A percentile compares a stretch with the other conserved stretches of the same genome.
These are phyloP conservation scores for Xylaria digitata DNA, from an alignment of 2,329 filamentous ascomycete species.

Conservation along the genomic window DNA sequence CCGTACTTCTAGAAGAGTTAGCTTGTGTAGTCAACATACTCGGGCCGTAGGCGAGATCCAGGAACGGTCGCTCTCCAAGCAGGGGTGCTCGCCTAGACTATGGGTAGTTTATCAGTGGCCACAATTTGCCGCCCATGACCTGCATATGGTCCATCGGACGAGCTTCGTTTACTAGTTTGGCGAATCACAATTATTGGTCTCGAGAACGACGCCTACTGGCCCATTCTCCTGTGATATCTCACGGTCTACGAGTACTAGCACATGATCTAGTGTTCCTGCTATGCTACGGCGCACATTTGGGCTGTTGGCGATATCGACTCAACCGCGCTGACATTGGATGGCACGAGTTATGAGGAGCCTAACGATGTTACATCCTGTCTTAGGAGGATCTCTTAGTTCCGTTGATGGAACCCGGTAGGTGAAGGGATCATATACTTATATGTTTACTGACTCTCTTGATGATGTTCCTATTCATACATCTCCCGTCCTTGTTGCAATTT, in stretches of 20 bases:
- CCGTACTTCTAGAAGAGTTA: conserved; percentile 6
- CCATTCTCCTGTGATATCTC: conserved; percentile 32
- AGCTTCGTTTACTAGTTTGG: conserved; percentile 27
- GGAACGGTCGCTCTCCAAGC: conserved; percentile 29
- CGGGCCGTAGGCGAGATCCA: conserved; percentile 28
- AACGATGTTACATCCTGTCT: conserved; percentile 31
- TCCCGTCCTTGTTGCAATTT: conserved; percentile 22
- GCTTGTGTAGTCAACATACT: background rate
- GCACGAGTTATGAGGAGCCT: conserved; percentile 12
- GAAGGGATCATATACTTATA: conserved; percentile 21
- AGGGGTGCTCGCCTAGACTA: conserved; percentile 12
- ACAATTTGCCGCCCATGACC: conserved; percentile 46
- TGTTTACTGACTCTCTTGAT: conserved; percentile 18
- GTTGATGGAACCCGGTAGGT: background rate
- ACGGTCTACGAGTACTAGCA: conserved; percentile 16
- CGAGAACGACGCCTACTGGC: conserved; percentile 32
- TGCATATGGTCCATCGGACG: conserved; percentile 35
- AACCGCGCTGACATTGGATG: conserved; percentile 20
- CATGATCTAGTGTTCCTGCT: conserved; percentile 13
- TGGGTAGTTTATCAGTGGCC: conserved; percentile 28
- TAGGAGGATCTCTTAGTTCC: background rate
- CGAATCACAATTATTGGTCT: conserved; percentile 43
- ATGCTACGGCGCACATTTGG: conserved; percentile 1
- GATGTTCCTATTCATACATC: conserved; percentile 18
- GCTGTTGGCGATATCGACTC: conserved; percentile 23